These are phyloP conservation scores for Filobasidium uniguttulatum DNA, from an alignment of 1,284 basidiomycete species.

Conservation along the genomic window DNA sequence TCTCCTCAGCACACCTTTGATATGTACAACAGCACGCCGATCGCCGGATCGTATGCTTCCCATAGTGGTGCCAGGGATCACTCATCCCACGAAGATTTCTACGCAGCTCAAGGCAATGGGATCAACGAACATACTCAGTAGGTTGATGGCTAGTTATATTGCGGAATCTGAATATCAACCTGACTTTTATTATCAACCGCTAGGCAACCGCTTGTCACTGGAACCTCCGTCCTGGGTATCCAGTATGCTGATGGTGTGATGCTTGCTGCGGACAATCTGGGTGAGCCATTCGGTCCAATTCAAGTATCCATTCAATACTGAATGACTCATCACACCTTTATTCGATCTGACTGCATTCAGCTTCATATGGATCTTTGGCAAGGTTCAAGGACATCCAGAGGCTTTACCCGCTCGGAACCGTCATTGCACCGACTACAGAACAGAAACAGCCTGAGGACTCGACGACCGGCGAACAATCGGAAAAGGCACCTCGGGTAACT, in stretches of 20 bases:
- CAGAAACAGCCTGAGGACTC: background rate
- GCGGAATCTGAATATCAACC: background rate
- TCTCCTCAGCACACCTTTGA: slow-evolving; percentile 26
- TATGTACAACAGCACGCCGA: slow-evolving; percentile 21
- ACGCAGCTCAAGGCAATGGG: slow-evolving; percentile 4
- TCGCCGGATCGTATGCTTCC: background rate
- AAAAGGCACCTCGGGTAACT: too few relatives aligned
- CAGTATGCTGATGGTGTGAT: slow-evolving; percentile 94
- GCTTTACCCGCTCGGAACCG: slow-evolving; percentile 51
- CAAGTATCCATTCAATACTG: background rate
- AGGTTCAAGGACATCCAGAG: slow-evolving; percentile 91
- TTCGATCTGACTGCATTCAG: slow-evolving; percentile 37
- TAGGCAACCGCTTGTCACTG: slow-evolving; percentile 90
- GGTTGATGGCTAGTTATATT: background rate
- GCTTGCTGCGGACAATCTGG: slow-evolving; percentile 97
- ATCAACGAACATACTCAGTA: slow-evolving; percentile 10
- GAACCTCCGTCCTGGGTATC: slow-evolving; percentile 85
- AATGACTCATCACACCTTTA: background rate
- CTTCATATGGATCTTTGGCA: slow-evolving; percentile 93
- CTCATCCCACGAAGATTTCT: slow-evolving; percentile 3
- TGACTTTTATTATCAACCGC: background rate
- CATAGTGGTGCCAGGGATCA: background rate
- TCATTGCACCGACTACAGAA: background rate
- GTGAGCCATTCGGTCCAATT: slow-evolving; percentile 37
- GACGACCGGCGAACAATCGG: slow-evolving; percentile 30